Base-by-base conservation (phyloP, 2,329 filamentous ascomycete species). In the Celoporthe dispersa region DNA sequence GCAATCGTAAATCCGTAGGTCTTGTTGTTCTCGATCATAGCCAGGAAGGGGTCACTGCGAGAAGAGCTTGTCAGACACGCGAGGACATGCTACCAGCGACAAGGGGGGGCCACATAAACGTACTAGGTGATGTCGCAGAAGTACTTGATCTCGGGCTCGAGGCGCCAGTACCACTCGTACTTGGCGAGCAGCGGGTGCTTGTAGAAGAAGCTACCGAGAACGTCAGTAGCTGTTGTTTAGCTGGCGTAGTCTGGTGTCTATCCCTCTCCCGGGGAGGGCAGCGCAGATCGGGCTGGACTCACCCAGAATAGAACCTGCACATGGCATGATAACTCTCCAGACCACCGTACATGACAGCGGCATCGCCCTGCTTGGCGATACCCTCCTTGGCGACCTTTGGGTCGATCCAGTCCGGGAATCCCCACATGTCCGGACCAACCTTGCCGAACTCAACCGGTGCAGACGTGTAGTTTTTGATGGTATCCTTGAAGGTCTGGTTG, bases 101-200 rank as follows among this genome's bases (percentile, higher is more conserved):
- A 44, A 25, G 9, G 60, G 19, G 61, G 16, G 33, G 44, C 9
- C 19, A n/a, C 3, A 22, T 5, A 19, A 39, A 75, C 89, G 73
- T 89, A 95, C 93, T 99, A 99, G 74, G 96, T 99, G 75, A 99
- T 98, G 79, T 99, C 96, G 82, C 96, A 99, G 84, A 99, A 99
- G 84, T 98, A 99, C 84, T 95, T 98, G 88, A 99, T 98, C 82
- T 99, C 96, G 74, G 96, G 96, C 86, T 99, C 96, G 76, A 99
- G 85, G 73, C 96, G 94, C 96, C 96, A 99, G 85, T 99, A 99
- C 96, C 96, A 99, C 79, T 98, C 94, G 82, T 98, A 99, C 82
- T 98, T 98, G 78, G 92, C 88, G 61, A 99, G 88, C 44, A 98
- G 88, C 73, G 94, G 92, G 79, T 99, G 96, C 81, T 98, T 97